Evolutionary conservation across 176 grass and related monocot genomes (phyloP), one percentile per base, ranked within the genome.

Genomic region (Rhynchospora tenuis): DNA sequence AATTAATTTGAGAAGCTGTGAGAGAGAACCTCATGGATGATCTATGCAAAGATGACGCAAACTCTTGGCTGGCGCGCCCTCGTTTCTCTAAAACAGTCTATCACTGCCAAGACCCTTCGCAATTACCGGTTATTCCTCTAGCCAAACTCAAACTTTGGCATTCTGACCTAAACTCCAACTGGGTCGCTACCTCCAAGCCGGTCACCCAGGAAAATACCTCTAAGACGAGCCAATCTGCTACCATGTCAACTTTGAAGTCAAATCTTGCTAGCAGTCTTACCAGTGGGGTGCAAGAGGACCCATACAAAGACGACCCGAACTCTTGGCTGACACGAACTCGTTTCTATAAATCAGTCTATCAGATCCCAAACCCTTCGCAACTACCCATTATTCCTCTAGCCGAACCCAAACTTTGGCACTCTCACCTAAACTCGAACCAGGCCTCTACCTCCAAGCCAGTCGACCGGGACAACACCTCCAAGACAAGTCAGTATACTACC

Each of bases 31-130:
- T n/a, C 14, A 44, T 58, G 44, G 66, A 33, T 42, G 38, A 75
- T 65, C 91, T 94, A 90, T 89, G 91, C 52, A 92, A 94, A 42
- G 83, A 92, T 31, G 78, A 87, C 16, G 26, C 27, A 13, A 87
- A 64, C 83, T 98, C 92, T 46, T 98, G 92, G 92, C 74, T 98
- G 57, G 85, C 70, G 73, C 92, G 95, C 19, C 79, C 95, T 16
- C 84, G 84, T 43, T 98, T 92, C 81, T 91, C 95, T 9, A 88
- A 91, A 78, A 88, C 95, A 7, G 87, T 92, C 78, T 89, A 90
- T 27, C 79, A 87, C 90, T 29, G 54, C 86, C 60, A 69, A 73
- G 27, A 91, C 88, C 82, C 26, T 87, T 64, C 67, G 80, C 81
- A 73, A 88, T 62, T 92, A 87, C 84, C 73, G 24, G 75, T 86